Conservation (phyloP, 2,329 filamentous ascomycete species). For the Gaeumannomyces tritici region DNA sequence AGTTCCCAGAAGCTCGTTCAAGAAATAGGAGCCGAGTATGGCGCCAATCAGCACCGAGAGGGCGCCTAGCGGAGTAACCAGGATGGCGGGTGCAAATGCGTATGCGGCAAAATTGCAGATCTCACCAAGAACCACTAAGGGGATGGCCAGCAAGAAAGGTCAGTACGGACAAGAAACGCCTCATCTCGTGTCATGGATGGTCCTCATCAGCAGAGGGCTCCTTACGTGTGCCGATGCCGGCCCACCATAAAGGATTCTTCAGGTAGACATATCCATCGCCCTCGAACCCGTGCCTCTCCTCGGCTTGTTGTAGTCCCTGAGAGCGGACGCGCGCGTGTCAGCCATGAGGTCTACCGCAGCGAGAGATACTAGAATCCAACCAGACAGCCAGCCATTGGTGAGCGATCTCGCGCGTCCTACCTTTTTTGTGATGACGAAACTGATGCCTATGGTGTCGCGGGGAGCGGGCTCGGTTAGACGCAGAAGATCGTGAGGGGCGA, state of each 20-base stretch:
- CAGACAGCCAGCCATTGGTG: background rate
- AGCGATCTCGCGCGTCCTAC: constrained; percentile 33
- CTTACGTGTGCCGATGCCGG: constrained; percentile 80
- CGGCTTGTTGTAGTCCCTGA: constrained; percentile 63
- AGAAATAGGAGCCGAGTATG: constrained; percentile 87
- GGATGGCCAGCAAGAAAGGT: background rate
- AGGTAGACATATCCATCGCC: constrained; percentile 94
- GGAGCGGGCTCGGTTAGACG: constrained; percentile 13
- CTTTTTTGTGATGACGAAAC: constrained; percentile 99
- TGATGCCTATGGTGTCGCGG: constrained; percentile 53
- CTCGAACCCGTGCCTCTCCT: constrained; percentile 88
- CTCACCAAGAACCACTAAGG: constrained; percentile 78
- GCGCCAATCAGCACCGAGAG: constrained; percentile 92
- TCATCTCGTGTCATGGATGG: background rate
- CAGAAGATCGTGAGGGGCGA: constrained; percentile 2
- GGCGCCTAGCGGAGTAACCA: constrained; percentile 90
- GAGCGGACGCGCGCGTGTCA: background rate
- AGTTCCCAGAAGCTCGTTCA: constrained; percentile 81
- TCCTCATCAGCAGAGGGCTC: background rate
- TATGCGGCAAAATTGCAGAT: constrained; percentile 97
- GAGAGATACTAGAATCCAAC: background rate
- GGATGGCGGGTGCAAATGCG: constrained; percentile 95
- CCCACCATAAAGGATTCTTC: constrained; percentile 96
- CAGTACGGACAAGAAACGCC: background rate
- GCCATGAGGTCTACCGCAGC: background rate